Evolutionary conservation across 2,329 filamentous ascomycete genomes (phyloP).

Genomic region (Paecilomyces variotii): DNA sequence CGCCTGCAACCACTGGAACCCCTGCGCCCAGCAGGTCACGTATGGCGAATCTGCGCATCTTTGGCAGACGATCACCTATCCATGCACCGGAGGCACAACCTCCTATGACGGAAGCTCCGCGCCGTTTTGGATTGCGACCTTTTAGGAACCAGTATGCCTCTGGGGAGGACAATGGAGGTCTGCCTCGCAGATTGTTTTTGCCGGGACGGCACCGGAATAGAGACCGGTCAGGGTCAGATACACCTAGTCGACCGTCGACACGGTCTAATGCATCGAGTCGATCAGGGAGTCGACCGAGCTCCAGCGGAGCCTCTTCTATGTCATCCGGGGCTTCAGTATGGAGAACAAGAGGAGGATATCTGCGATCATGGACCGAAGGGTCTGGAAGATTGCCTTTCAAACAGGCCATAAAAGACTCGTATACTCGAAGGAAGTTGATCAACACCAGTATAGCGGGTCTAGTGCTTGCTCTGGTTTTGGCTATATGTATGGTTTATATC

Average conservation of each 20-base stretch:
- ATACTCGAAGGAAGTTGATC: constrained; percentile 49
- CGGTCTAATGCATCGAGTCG: background rate
- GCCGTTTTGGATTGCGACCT: background rate
- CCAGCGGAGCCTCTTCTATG: constrained; percentile 2
- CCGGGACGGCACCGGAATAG: background rate
- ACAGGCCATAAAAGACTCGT: constrained; percentile 32
- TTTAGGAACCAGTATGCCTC: background rate
- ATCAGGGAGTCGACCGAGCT: background rate
- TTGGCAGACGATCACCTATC: background rate
- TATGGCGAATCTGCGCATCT: background rate
- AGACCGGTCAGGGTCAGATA: background rate
- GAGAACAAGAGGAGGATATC: constrained; percentile 7
- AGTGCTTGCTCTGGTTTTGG: background rate
- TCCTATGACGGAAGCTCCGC: background rate
- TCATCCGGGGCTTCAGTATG: constrained; percentile 9
- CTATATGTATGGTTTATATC: constrained; percentile 51
- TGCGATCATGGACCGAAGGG: background rate
- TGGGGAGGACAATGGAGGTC: background rate
- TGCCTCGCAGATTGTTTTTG: background rate
- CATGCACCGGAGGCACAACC: background rate
- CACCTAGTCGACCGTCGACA: background rate
- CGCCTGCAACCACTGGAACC: background rate
- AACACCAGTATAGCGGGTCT: constrained; percentile 46
- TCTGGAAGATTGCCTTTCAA: constrained; percentile 36
- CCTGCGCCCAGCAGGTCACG: background rate